phyloP scores from a whole-genome alignment of 306 rosid genomes.

The Castanopsis chinensis region DNA sequence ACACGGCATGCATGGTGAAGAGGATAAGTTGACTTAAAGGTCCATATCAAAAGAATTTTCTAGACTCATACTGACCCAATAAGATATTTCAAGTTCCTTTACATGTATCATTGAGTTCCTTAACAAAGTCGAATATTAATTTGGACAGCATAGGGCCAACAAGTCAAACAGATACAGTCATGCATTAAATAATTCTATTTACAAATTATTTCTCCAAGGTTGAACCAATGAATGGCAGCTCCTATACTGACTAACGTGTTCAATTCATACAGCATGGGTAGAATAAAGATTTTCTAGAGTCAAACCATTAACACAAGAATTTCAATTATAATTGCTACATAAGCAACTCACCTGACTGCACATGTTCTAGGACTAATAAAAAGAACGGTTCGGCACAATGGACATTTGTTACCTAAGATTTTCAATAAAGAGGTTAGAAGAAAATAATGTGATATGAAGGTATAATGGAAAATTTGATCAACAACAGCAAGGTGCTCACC shows the following conservation, averaged over 20 bases:
- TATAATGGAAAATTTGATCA: slow-evolving; percentile 17
- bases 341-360: slow-evolving; percentile 67
- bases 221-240: slow-evolving; percentile 14
- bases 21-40: neutral
- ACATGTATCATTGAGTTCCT: neutral
- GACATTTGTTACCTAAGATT: slow-evolving; percentile 93
- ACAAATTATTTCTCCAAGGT: slow-evolving; percentile 9
- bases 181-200: neutral
- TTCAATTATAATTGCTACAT: slow-evolving; percentile 10
- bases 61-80: slow-evolving; percentile 1
- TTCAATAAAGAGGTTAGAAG: slow-evolving; percentile 31
- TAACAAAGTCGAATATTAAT: neutral
- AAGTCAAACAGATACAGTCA: slow-evolving; percentile 18
- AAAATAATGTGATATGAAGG: slow-evolving; percentile 7
- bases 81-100: neutral
- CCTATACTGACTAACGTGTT: slow-evolving; percentile 11
- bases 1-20: neutral
- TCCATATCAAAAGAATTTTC: slow-evolving; percentile 8
- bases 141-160: neutral
- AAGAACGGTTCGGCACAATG: slow-evolving; percentile 95
- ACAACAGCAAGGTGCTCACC: slow-evolving; percentile 49
- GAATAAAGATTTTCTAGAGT: slow-evolving; percentile 3
- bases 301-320: neutral
- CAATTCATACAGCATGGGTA: slow-evolving; percentile 5
- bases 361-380: slow-evolving; percentile 84